Base-by-base conservation (phyloP, 1,139 yeast species). In the Lipomyces yarrowii region DNA sequence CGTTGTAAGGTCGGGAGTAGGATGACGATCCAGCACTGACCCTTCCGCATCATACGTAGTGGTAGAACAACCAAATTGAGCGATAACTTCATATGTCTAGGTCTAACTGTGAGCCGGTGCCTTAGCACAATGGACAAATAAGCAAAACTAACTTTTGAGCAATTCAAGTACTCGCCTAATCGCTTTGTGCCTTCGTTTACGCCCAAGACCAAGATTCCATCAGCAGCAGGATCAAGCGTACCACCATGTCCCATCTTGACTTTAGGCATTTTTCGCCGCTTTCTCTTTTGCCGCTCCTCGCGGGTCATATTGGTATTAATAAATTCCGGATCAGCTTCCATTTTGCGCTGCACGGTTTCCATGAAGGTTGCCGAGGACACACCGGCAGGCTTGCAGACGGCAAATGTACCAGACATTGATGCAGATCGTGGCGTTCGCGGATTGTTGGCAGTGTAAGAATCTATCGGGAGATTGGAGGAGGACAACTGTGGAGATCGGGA, bases 161-260 rank as follows among this genome's bases (percentile, higher is more conserved):
- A 78, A 53, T 91, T 91, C 53, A 88, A 81, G 73, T 89, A 92
- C 67, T 85, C 82, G 66, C 87, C 88, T 59, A 96, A 80, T 75
- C 85, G 82, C 75, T 93, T 94, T 2, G 99, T 96, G 1, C 99
- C 99, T 1, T 81, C 72, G 10, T 98, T 98, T 33, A 96, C 85
- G 3, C 99, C 99, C 67, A 96, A 83, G 1, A 96, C 96, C 67
- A 94, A 77, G 1, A 94, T 94, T 8, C 99, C 99, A 39, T 92
- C 87, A 0, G 99, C 99, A 65, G 91, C 78, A 0, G 98, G 98
- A 74, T 96, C 99, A 57, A 96, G 81, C 0, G 99, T 94, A 6
- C 99, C 99, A 7, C 99, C 99, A 77, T 96, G 99, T 0, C 99
- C 99, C 80, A 94, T 89, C 75, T 96, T 94, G 39, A 93, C 86